phyloP scores from a whole-genome alignment of 305 asterid genomes.

The Vinca major region DNA sequence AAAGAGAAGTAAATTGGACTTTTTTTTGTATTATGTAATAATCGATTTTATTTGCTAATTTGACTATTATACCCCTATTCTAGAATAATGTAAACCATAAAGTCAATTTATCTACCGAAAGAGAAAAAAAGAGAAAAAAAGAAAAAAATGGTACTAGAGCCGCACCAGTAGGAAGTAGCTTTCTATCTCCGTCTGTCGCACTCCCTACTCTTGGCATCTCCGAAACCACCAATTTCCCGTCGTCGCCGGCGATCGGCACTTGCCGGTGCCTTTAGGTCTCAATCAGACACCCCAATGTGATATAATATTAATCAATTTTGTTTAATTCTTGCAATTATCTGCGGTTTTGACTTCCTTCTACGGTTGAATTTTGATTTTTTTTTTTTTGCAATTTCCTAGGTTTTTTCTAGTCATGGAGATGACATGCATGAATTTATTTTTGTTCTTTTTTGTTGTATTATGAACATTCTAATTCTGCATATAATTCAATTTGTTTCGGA shows the following conservation, averaged over 20 bases:
- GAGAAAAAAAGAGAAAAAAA: background rate
- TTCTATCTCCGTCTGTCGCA: background rate
- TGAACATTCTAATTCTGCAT: background rate
- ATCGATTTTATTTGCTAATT: no score
- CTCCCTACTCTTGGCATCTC: background rate
- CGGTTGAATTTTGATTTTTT: background rate
- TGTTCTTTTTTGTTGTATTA: no score
- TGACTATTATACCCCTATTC: no score
- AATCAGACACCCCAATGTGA: conserved; percentile 4
- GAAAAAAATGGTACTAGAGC: background rate
- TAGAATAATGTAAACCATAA: background rate
- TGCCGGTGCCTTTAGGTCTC: background rate
- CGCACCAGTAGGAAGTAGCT: background rate
- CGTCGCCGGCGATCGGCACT: background rate
- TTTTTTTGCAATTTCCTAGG: background rate
- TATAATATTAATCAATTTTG: background rate
- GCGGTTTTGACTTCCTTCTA: background rate
- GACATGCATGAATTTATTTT: conserved; percentile 12
- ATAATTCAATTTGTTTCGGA: background rate
- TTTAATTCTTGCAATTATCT: background rate
- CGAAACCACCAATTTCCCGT: background rate
- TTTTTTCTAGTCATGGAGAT: background rate
- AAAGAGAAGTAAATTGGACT: no score
- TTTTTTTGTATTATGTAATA: no score
- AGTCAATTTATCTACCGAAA: background rate